Evolutionary conservation across 2,329 filamentous ascomycete genomes (phyloP), one percentile per base, ranked within the genome.

Genomic region (Penicillium italicum): DNA sequence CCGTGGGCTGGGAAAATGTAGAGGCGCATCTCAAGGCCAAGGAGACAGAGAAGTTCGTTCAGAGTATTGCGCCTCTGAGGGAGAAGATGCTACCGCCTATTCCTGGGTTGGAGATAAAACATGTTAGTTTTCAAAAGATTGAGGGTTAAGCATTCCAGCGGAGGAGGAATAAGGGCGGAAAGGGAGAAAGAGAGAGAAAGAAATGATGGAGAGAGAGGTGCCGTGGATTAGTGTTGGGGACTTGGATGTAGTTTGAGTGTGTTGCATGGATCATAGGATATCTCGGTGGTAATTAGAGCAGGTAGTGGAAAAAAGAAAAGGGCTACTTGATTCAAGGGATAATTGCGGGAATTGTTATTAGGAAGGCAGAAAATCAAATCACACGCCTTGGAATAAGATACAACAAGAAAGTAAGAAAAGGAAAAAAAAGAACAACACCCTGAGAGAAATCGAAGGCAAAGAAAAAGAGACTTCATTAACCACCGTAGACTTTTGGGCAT

Each of bases 1-100:
- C 73, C 18, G 69, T 82, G 51, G 82, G 81, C 5, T 85, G 82
- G 82, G 69, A 76, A 48, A 79, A 72, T 61, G 71, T 79, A 20
- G 77, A 81, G 34, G 72, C 70, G 45, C 82, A 84, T 66, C 69
- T 76, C 73, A 67, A 67, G 46, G 80, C 75, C 31, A 70, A 75
- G 51, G 69, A 79, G 59, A 77, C 76, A 28, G 68, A 75, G 58
- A 71, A 67, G 26, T 84, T 83, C 64, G 66, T 63, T 33, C 66
- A 72, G 22, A 69, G 73, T 16, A 75, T 80, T 55, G 54, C 56
- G 46, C 66, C 72, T 30, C 56, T 83, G 60, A 73, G 76, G 56
- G 72, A 75, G 49, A 76, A 71, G 47, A 64, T 69, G 65, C 51
- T 76, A 55, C 38, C 67, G 33, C 63, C 71, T 28, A 63, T 72